Percentiles rank a stretch among this genome's conserved stretches.
Evolutionary conservation across 2,329 filamentous ascomycete genomes (phyloP).

Genomic region (Dothideomycetidae sp.): DNA sequence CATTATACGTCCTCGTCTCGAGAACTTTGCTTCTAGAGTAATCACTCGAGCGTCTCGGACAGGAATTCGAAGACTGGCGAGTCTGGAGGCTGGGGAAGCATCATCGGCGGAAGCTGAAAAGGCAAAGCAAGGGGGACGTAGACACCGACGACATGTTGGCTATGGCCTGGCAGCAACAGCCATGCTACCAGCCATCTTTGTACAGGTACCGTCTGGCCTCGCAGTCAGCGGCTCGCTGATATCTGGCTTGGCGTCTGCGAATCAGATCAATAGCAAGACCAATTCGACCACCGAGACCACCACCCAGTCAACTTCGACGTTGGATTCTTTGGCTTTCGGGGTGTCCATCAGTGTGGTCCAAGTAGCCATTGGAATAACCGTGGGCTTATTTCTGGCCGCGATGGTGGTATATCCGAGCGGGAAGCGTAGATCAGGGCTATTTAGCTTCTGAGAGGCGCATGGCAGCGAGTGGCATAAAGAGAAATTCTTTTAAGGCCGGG

Average conservation of each 20-base stretch:
- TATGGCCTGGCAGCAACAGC: constrained; percentile 73
- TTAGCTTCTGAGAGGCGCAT: constrained; percentile 25
- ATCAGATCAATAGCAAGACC: constrained; percentile 33
- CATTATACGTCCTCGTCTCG: constrained; percentile 29
- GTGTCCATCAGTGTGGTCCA: constrained; percentile 36
- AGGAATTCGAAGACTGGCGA: background rate
- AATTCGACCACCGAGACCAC: constrained; percentile 10
- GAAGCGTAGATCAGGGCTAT: constrained; percentile 32
- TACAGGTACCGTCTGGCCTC: constrained; percentile 46
- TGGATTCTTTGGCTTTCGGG: constrained; percentile 33
- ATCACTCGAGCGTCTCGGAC: background rate
- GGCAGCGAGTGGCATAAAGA: no score
- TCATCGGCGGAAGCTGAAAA: background rate
- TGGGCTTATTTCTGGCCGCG: constrained; percentile 35
- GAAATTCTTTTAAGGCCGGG: no score
- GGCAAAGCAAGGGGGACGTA: constrained; percentile 9
- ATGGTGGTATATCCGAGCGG: constrained; percentile 36
- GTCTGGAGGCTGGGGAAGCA: background rate
- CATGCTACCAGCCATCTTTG: constrained; percentile 76
- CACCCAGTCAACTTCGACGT: constrained; percentile 23
- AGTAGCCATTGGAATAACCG: constrained; percentile 38
- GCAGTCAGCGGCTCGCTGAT: constrained; percentile 44
- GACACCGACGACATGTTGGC: constrained; percentile 33
- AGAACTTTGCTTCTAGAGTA: constrained; percentile 10
- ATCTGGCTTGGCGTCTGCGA: constrained; percentile 41